phyloP scores from a whole-genome alignment of 2,329 filamentous ascomycete species.

The Verticillium longisporum region DNA sequence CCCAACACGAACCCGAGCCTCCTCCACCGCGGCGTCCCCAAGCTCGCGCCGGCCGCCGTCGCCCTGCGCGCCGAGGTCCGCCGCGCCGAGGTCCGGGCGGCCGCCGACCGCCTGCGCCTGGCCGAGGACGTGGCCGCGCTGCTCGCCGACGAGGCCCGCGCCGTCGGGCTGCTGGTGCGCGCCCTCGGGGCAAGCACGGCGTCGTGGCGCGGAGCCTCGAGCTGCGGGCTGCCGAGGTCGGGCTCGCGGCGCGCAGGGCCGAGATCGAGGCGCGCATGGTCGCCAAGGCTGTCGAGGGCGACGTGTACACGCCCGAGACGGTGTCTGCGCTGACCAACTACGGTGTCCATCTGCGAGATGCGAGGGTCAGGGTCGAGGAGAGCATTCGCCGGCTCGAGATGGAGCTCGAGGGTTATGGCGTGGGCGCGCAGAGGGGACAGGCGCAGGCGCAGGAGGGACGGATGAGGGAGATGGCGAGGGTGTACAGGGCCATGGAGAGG shows the following conservation, averaged over 20 bases:
- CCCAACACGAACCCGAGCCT: slow-evolving; percentile 47
- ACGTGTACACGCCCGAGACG: slow-evolving; percentile 39
- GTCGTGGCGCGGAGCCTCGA: slow-evolving; percentile 42
- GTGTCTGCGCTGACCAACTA: slow-evolving; percentile 38
- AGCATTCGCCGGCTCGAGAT: slow-evolving; percentile 29
- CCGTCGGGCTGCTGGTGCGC: slow-evolving; percentile 36
- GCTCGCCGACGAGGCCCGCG: slow-evolving; percentile 30
- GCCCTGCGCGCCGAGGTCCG: slow-evolving; percentile 26
- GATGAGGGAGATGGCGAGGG: slow-evolving; percentile 47
- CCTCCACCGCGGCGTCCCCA: slow-evolving; percentile 50
- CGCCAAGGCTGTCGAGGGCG: slow-evolving; percentile 24
- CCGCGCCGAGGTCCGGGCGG: slow-evolving; percentile 24
- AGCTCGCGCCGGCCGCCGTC: slow-evolving; percentile 33
- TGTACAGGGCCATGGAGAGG: slow-evolving; percentile 41
- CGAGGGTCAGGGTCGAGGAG: slow-evolving; percentile 36
- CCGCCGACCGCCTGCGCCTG: slow-evolving; percentile 29
- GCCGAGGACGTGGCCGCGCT: slow-evolving; percentile 29
- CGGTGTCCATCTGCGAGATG: slow-evolving; percentile 40
- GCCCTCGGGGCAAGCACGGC: slow-evolving; percentile 49
- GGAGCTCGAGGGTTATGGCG: slow-evolving; percentile 44
- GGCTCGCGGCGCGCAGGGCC: slow-evolving; percentile 34
- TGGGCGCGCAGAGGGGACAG: slow-evolving; percentile 26
- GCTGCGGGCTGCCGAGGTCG: slow-evolving; percentile 38
- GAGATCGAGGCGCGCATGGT: slow-evolving; percentile 29
- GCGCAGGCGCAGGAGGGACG: slow-evolving; percentile 33